Evolutionary conservation across 2,329 filamentous ascomycete species (phyloP), one percentile per base, ranked within the genome.

Genomic region (Aspergillus piperis): DNA sequence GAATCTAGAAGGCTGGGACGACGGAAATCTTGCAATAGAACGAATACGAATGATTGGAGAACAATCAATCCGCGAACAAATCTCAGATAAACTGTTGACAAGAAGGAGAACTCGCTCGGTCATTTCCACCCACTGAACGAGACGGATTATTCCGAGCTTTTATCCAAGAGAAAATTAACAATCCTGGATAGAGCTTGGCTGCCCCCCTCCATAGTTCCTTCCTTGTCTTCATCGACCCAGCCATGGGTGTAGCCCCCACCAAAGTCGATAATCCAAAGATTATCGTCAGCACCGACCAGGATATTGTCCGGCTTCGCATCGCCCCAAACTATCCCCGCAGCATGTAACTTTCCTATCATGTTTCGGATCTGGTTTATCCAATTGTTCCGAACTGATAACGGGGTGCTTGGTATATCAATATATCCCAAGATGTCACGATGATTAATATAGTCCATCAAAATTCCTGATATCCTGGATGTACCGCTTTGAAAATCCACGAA

Each of bases 301-400:
- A 51, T 36, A 36, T 51, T 51, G 15, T 51, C 48, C 15, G n/a
- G 48, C 27, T 51, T 51, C 10, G 48, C 48, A 51, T 51, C 48
- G 19, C 48, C 48, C 48, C 48, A 51, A 19, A 51, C 13, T 8
- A 51, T 51, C 17, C 27, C 48, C 15, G 48, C 48, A 27, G 48
- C 27, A 51, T 51, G 48, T 15, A 51, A 5, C 13, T 13, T 30
- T 36, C n/a, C 15, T 8, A 51, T 36, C 25, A 36, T 51, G 27
- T 15, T 3, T 19, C 17, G 48, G 2, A 51, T 6, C 27, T 51
- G 48, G 3, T 7, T 27, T 51, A 8, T 36, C 48, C 48, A 51
- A n/a, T 32, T 19, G 0, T 11, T 19, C 13, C 48, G 48, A 51
- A 51, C 8, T 19, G 30, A 6, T 13, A 25, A 51, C 2, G 27